Base-by-base conservation (phyloP, 306 rosid genomes). In the Cicer cuneatum region DNA sequence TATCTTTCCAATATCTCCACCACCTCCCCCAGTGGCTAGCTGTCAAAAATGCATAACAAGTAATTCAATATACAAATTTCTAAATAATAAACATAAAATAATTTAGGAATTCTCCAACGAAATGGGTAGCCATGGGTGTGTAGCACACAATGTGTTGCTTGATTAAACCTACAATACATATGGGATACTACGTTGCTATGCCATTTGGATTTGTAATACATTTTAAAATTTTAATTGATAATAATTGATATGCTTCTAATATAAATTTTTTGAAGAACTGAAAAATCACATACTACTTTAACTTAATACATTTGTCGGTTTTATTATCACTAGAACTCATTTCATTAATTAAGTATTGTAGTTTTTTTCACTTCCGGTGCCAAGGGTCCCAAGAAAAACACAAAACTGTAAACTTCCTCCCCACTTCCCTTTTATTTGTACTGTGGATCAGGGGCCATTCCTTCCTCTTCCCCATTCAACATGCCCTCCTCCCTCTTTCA, bases 11-110 rank as follows among this genome's bases (percentile, higher is more conserved):
- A 89, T 90, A 85, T 74, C 87, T 74, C 99, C 99, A 29, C 97
- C 90, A 21, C 98, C 96, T 83, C 99, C 99, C 74, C 99, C 99
- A 67, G 82, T 7, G 21, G 90, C 96, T 78, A 90, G 82, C 99
- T 95, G 90, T 81, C 65, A 74, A 64, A 11, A 72, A 35, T 58
- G 40, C 48, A 42, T 6, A 60, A 45, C 53, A 21, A 69, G 19
- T 38, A 72, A 67, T 69, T 66, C 66, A 8, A 51, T 16, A 49
- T 39, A 62, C 61, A 60, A 77, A 69, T 49, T 35, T 12, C 47
- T 3, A 33, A 37, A 72, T 24, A 13, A 45, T 61, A 73, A 64
- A 19, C 72, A 66, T 42, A 64, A 49, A 66, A 72, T n/a, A 49
- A 58, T 29, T 71, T 59, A 69, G 1, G 8, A 46, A 21, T 8